Conservation (phyloP, 495 filamentous ascomycete genomes). For the Amniculicola lignicola region DNA sequence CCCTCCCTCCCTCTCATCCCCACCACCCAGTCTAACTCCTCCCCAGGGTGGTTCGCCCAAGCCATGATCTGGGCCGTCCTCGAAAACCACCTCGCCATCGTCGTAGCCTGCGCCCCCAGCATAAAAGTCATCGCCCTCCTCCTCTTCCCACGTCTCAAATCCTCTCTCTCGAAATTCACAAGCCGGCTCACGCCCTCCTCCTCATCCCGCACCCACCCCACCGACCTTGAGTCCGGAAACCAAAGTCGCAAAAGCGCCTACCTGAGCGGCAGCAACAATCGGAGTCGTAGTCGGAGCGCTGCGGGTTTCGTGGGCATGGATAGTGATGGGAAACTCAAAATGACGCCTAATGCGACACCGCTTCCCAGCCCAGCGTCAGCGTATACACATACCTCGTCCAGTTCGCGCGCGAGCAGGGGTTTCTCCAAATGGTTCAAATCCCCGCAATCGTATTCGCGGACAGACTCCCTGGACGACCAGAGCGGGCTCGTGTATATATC, state of each 20-base stretch:
- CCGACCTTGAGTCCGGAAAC: conserved; percentile 13
- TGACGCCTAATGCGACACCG: conserved; percentile 5
- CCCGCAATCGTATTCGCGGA: conserved; percentile 1
- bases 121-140: conserved; percentile 30
- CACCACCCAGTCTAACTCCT: background rate
- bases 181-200: conserved; percentile 12
- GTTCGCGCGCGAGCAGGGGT: background rate
- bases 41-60: conserved; percentile 24
- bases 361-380: conserved; percentile 12
- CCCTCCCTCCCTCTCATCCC: background rate
- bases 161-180: conserved; percentile 10
- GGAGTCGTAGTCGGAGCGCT: no score
- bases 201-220: conserved; percentile 8
- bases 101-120: conserved; percentile 26
- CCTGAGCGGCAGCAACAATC: no score
- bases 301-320: no score
- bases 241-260: conserved; percentile 10
- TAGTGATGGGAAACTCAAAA: conserved; percentile 2
- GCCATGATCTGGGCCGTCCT: conserved; percentile 29
- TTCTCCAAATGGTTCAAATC: conserved; percentile 22
- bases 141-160: conserved; percentile 22
- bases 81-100: conserved; percentile 30
- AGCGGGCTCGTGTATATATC: conserved; percentile 12
- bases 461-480: conserved; percentile 9
- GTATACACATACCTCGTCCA: background rate